Evolutionary conservation across 495 filamentous ascomycete species (phyloP).

Genomic region (Aspergillus steynii): DNA sequence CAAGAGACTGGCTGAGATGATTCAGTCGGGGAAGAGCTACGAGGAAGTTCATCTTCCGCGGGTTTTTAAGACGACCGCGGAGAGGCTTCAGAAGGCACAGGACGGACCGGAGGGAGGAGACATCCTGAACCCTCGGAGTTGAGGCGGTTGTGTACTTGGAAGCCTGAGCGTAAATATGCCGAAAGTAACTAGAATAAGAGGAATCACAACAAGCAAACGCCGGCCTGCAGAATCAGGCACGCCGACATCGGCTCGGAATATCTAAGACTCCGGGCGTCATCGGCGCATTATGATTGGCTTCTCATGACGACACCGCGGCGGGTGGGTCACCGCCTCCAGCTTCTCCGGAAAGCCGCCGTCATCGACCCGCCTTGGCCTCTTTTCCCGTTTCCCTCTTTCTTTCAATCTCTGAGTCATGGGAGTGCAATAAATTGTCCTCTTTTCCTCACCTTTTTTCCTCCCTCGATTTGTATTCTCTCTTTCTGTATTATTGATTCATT

Average conservation of each 20-base stretch:
- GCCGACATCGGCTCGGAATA: neutral
- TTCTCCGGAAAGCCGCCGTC: neutral
- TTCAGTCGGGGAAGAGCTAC: conserved; percentile 29
- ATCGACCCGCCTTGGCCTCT: neutral
- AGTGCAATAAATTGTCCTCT: neutral
- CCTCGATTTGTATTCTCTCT: conserved; percentile 9
- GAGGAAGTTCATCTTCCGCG: conserved; percentile 41
- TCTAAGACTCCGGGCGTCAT: neutral
- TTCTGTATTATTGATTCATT: conserved; percentile 6
- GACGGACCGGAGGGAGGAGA: conserved; percentile 28
- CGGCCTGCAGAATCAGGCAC: neutral
- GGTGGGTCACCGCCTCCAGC: neutral
- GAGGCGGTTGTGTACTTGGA: neutral
- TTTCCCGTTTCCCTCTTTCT: neutral
- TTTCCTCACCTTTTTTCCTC: conserved; percentile 1
- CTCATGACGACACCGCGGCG: conserved; percentile 5
- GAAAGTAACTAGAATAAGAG: neutral
- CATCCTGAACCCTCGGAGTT: conserved; percentile 15
- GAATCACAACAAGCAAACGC: neutral
- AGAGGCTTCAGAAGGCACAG: conserved; percentile 23
- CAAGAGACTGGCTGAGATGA: conserved; percentile 50
- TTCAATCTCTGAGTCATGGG: neutral
- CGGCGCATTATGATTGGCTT: conserved; percentile 11
- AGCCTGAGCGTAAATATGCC: too few species aligned
- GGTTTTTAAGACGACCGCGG: conserved; percentile 39